phyloP scores from a whole-genome alignment of 73 alveolate genomes.

The Paraurostyla sp. region DNA sequence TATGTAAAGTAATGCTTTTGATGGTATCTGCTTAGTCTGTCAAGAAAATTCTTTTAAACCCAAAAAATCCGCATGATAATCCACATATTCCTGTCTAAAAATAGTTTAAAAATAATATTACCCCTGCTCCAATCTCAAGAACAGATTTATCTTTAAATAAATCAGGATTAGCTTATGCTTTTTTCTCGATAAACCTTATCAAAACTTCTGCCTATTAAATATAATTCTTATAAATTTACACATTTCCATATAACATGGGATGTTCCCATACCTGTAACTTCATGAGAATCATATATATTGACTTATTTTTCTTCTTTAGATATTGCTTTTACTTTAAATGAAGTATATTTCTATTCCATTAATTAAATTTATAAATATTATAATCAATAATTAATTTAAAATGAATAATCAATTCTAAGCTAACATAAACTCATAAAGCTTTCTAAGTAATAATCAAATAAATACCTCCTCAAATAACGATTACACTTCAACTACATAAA shows the following conservation, averaged over 20 bases:
- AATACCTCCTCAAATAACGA: no score
- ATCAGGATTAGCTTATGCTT: not conserved
- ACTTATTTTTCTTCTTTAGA: not conserved
- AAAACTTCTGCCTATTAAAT: slow-evolving; percentile 27
- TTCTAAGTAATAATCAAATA: no score
- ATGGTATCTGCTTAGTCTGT: not conserved
- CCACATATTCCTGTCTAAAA: slow-evolving; percentile 49
- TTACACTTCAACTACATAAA: no score
- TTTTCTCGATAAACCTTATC: slow-evolving; percentile 20
- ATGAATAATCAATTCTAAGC: no score
- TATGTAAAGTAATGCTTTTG: not conserved
- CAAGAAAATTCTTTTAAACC: not conserved
- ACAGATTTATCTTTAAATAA: not conserved
- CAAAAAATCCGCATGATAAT: not conserved
- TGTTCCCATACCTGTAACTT: not conserved
- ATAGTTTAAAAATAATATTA: not conserved
- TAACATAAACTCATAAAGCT: no score
- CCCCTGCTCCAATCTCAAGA: slow-evolving; percentile 30
- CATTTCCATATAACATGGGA: slow-evolving; percentile 22
- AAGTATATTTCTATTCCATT: no score
- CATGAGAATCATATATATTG: not conserved
- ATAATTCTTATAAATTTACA: not conserved
- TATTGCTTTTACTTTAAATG: not conserved
- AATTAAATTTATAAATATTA: no score
- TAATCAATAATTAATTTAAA: no score